phyloP scores from a whole-genome alignment of 116 monocot genomes.

The Posidonia oceanica region DNA sequence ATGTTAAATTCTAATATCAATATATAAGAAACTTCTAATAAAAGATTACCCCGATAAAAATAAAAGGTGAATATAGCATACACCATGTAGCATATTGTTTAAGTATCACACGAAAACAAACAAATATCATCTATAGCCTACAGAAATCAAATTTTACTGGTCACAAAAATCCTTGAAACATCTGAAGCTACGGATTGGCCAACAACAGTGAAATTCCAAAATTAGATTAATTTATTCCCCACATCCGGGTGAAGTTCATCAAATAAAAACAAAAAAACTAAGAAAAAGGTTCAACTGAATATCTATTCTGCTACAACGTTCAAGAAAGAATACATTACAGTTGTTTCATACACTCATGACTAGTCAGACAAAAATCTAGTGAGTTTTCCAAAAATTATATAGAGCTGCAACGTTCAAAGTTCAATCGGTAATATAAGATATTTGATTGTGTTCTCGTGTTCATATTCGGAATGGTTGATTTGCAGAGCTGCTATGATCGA shows the following conservation, averaged over 20 bases:
- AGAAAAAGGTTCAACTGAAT: not conserved
- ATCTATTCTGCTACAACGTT: not conserved
- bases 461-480: slow-evolving; percentile 18
- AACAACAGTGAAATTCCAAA: no score
- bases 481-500: slow-evolving; percentile 6
- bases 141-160: no score
- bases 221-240: no score
- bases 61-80: no score
- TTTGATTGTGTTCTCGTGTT: not conserved
- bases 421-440: not conserved
- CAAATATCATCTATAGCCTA: no score
- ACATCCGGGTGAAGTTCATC: not conserved
- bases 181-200: no score
- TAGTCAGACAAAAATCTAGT: not conserved
- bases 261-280: not conserved
- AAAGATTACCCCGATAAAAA: no score
- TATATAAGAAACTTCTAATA: no score
- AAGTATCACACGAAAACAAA: no score
- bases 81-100: no score
- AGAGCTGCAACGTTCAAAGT: not conserved
- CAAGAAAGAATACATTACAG: not conserved
- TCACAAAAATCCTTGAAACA: no score
- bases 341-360: not conserved
- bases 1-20: no score
- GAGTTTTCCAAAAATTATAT: not conserved